Evolutionary conservation across 768 basidiomycete genomes (phyloP), one percentile per base, ranked within the genome.

Genomic region (Tulasnella sp.): DNA sequence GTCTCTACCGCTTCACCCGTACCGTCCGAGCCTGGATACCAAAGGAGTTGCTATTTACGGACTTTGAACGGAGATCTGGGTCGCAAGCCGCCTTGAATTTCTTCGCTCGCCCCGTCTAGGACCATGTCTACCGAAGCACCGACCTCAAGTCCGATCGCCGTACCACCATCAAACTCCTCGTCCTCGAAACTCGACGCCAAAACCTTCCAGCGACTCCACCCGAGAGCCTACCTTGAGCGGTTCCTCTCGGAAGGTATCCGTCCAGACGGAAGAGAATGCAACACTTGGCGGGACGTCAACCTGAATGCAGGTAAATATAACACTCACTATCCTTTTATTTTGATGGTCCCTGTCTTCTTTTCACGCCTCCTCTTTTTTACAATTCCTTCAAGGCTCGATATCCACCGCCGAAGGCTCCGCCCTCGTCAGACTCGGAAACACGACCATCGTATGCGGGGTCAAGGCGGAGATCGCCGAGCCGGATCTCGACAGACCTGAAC

Each of bases 401-500:
- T 90, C 92, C 0, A 98, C 97, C 0, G 95, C 97, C 0, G 86
- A 95, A 75, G 95, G 95, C 0, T 97, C 95, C 5, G 89, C 95
- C 0, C 88, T 99, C 44, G 92, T 98, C 4, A 84, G 94, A 34
- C 79, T 98, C 73, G 97, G 97, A 22, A 86, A 92, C 63, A 97
- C 96, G n/a, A 98, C 94, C 0, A 83, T 98, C 41, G 92, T 98
- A 0, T 98, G 95, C 77, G 97, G 97, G 0, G 87, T 99, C 75
- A 98, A 97, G 78, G 95, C 94, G 16, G 95, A 98, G 80, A 90
- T 96, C 44, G 90, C 94, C 34, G 92, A 94, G 77, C 96, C 96
- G 5, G 91, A 92, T 76, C 78, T 96, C 19, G 89, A 94, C 75
- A 80, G 80, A 1, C 91, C 90, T 0, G 81, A 85, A 17, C 84